Conservation (phyloP, 208 protist genomes). For the Leishmania tarentolae region DNA sequence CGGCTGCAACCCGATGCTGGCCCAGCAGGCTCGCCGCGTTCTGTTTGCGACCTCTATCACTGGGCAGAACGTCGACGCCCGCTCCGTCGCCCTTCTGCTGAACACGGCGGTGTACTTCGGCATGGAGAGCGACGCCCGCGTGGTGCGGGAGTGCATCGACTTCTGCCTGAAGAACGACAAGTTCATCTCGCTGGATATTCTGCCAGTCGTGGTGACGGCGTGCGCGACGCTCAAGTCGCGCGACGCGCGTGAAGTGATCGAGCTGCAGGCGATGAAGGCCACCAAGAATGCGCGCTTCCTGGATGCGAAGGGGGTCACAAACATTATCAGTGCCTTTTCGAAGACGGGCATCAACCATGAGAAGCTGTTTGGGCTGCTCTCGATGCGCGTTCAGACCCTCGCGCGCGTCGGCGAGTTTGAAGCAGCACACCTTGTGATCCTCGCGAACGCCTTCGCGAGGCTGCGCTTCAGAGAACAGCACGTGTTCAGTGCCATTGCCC, state of each 20-base stretch:
- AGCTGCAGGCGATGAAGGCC: slow-evolving; percentile 89
- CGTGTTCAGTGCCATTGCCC: slow-evolving; percentile 81
- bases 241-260: slow-evolving; percentile 91
- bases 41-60: slow-evolving; percentile 89
- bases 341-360: slow-evolving; percentile 90
- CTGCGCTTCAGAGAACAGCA: slow-evolving; percentile 84
- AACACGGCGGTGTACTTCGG: slow-evolving; percentile 94
- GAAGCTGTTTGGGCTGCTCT: slow-evolving; percentile 77
- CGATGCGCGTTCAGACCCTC: slow-evolving; percentile 85
- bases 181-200: slow-evolving; percentile 83
- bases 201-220: slow-evolving; percentile 88
- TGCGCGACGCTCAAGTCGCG: slow-evolving; percentile 92
- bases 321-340: slow-evolving; percentile 88
- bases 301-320: slow-evolving; percentile 88
- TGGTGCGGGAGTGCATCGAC: slow-evolving; percentile 93
- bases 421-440: slow-evolving; percentile 83
- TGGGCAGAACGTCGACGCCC: slow-evolving; percentile 85
- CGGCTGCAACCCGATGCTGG: slow-evolving; percentile 88
- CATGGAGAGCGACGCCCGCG: slow-evolving; percentile 89
- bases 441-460: slow-evolving; percentile 82
- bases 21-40: slow-evolving; percentile 89
- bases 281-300: slow-evolving; percentile 84
- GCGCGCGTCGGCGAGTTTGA: slow-evolving; percentile 91
- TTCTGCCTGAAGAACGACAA: slow-evolving; percentile 91
- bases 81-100: slow-evolving; percentile 83